phyloP scores from a whole-genome alignment of 2,329 filamentous ascomycete genomes.

The Truncatella angustata region DNA sequence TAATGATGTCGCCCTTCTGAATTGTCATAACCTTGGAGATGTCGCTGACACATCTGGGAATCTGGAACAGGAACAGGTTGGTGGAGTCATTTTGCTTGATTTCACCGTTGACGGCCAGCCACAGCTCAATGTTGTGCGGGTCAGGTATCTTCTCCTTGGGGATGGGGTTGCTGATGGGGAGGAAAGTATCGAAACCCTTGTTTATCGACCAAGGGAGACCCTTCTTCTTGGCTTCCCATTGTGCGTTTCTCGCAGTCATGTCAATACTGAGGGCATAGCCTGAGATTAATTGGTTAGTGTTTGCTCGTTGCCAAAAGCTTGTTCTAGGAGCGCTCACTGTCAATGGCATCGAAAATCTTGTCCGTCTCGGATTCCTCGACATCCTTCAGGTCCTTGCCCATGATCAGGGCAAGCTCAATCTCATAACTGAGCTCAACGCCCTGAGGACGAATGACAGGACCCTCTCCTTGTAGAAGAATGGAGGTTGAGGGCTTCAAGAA shows the following conservation, averaged over 20 bases:
- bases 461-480: constrained; percentile 75
- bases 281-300: constrained; percentile 32
- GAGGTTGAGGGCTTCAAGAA: constrained; percentile 93
- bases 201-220: constrained; percentile 94
- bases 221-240: constrained; percentile 96
- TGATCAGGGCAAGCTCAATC: constrained; percentile 86
- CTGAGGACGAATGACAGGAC: constrained; percentile 76
- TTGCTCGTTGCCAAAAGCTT: neutral
- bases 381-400: constrained; percentile 78
- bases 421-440: constrained; percentile 91
- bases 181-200: constrained; percentile 97
- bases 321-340: constrained; percentile 50
- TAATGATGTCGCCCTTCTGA: constrained; percentile 84
- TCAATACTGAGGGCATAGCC: constrained; percentile 91
- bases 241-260: constrained; percentile 94
- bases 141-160: constrained; percentile 76
- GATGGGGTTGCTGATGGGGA: constrained; percentile 81
- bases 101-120: constrained; percentile 78
- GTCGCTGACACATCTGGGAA: constrained; percentile 83
- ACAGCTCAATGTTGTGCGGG: constrained; percentile 85
- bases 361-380: constrained; percentile 70
- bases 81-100: constrained; percentile 82
- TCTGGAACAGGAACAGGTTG: constrained; percentile 89
- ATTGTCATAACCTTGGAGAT: constrained; percentile 95
- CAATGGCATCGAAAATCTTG: constrained; percentile 78